A percentile compares a stretch with the other conserved stretches of the same genome.
phyloP scores from a whole-genome alignment of 1,139 yeast species.

The Cylindricascospora bacillispora region DNA sequence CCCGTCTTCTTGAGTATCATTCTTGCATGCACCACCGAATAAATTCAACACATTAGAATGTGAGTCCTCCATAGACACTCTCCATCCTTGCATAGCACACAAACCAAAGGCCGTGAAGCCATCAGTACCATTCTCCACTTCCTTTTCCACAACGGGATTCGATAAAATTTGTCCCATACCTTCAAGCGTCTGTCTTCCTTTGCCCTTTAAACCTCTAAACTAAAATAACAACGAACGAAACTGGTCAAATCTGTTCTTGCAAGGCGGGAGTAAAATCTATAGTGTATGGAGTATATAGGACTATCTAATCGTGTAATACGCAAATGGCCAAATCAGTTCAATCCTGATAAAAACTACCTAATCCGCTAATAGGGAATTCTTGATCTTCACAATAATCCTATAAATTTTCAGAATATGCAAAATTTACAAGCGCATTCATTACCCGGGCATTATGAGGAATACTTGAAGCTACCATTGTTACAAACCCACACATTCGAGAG shows the following conservation, averaged over 20 bases:
- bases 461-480: too few relatives aligned
- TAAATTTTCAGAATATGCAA: too few relatives aligned
- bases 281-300: background rate
- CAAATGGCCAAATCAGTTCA: too few relatives aligned
- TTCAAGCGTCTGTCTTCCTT: background rate
- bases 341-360: too few relatives aligned
- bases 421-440: too few relatives aligned
- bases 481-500: too few relatives aligned
- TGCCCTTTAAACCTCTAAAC: background rate
- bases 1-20: constrained; percentile 31
- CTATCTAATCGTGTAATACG: constrained; percentile 3
- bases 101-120: constrained; percentile 63
- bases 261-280: constrained; percentile 2
- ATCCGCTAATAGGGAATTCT: too few relatives aligned
- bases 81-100: constrained; percentile 99
- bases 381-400: too few relatives aligned
- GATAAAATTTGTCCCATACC: constrained; percentile 68
- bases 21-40: too few relatives aligned
- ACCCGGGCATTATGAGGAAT: too few relatives aligned
- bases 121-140: constrained; percentile 60
- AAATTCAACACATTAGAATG: constrained; percentile 33
- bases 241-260: constrained; percentile 5
- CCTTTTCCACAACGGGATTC: constrained; percentile 58
- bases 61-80: constrained; percentile 95
- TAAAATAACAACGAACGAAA: background rate